Conservation (phyloP, 2,329 filamentous ascomycete species). For the Phaeophleospora eucalypticola region DNA sequence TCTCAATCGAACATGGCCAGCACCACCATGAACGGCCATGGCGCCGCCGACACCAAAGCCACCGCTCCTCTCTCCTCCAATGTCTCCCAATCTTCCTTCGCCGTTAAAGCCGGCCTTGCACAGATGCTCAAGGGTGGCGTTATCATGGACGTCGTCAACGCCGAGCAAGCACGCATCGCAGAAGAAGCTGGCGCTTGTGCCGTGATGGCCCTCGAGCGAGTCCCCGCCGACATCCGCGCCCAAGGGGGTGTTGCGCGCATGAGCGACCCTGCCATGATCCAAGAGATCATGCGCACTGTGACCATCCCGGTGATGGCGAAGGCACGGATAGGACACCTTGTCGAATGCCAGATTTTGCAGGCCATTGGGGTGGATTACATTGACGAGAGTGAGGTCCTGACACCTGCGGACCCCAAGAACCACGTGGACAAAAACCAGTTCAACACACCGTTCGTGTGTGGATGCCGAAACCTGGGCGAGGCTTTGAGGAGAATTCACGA, state of each 20-base stretch:
- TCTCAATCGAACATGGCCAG: constrained; percentile 8
- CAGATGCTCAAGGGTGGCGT: constrained; percentile 99
- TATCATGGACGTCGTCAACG: constrained; percentile 98
- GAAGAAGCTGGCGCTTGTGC: constrained; percentile 93
- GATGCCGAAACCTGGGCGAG: constrained; percentile 90
- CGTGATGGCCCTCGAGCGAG: constrained; percentile 97
- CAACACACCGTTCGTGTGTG: constrained; percentile 88
- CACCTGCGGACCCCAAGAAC: constrained; percentile 82
- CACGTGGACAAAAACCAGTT: constrained; percentile 88
- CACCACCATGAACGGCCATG: constrained; percentile 20
- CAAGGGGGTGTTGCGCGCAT: constrained; percentile 94
- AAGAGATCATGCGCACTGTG: constrained; percentile 88
- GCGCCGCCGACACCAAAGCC: constrained; percentile 16
- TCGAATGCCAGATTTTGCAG: constrained; percentile 97
- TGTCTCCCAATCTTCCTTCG: constrained; percentile 52
- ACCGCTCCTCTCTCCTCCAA: constrained; percentile 16
- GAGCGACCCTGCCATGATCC: constrained; percentile 92
- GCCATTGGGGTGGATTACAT: constrained; percentile 95
- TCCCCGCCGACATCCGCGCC: constrained; percentile 89
- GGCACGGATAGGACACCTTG: constrained; percentile 93
- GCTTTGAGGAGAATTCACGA: constrained; percentile 85
- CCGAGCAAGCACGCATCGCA: constrained; percentile 87
- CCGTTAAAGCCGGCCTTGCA: constrained; percentile 89
- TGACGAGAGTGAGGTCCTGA: constrained; percentile 96
- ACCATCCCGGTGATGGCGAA: constrained; percentile 99